A percentile compares a stretch with the other conserved stretches of the same genome.
Evolutionary conservation across 1,139 yeast genomes (phyloP).

Genomic region (Hemisphaericaspora lyxosophila): DNA sequence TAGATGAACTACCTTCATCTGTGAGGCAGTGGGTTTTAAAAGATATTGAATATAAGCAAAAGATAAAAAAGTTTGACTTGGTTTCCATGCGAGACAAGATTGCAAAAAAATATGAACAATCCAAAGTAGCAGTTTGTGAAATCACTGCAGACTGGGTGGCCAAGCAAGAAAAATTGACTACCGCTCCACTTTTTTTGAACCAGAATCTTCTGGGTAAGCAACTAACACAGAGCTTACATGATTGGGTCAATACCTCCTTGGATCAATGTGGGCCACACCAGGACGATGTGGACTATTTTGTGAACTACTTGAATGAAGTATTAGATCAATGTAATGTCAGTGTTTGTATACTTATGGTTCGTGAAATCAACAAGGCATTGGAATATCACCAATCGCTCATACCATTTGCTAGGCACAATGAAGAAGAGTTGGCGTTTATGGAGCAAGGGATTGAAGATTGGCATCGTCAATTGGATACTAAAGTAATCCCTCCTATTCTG

Average conservation of each 20-base stretch:
- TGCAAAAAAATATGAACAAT: conserved; percentile 19
- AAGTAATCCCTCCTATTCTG: conserved; percentile 8
- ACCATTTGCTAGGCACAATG: conserved; percentile 1
- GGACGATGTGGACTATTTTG: conserved; percentile 51
- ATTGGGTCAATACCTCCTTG: conserved; percentile 51
- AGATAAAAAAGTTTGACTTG: conserved; percentile 27
- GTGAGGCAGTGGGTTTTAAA: conserved; percentile 40
- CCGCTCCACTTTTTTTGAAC: conserved; percentile 38
- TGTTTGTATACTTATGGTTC: conserved; percentile 24
- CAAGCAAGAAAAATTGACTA: conserved; percentile 20
- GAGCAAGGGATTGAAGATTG: conserved; percentile 25
- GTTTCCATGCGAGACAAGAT: conserved; percentile 34
- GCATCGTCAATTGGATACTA: conserved; percentile 15
- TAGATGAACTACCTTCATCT: conserved; percentile 49
- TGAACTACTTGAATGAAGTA: conserved; percentile 23
- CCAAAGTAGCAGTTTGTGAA: conserved; percentile 18
- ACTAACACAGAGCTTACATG: conserved; percentile 34
- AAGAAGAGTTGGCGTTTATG: conserved; percentile 8
- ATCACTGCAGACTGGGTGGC: conserved; percentile 29
- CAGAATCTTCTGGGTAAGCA: conserved; percentile 24
- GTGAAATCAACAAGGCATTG: conserved; percentile 18
- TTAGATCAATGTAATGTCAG: conserved; percentile 19
- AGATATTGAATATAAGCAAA: conserved; percentile 36
- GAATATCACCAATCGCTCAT: conserved; percentile 12
- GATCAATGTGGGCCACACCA: conserved; percentile 56